phyloP scores from a whole-genome alignment of 805 yeast species.

The Nakazawaea peltata region DNA sequence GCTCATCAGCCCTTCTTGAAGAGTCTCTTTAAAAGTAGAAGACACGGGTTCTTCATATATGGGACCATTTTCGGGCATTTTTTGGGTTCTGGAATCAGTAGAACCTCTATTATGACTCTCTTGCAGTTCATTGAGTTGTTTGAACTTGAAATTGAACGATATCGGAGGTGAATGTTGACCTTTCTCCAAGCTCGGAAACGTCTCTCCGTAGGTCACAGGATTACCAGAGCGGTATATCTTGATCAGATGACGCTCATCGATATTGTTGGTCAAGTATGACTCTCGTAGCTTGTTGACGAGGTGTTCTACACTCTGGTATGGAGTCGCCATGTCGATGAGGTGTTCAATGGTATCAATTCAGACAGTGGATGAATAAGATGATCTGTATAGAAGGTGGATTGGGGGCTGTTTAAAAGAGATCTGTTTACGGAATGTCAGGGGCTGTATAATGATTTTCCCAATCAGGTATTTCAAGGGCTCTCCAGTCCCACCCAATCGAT shows the following conservation, averaged over 20 bases:
- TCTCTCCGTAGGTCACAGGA: neutral
- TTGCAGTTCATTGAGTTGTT: slow-evolving; percentile 2
- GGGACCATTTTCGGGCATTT: too few species aligned
- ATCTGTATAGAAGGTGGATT: too few species aligned
- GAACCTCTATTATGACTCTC: neutral
- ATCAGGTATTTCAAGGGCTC: too few species aligned
- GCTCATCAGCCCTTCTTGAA: neutral
- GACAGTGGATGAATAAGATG: too few species aligned
- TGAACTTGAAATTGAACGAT: slow-evolving; percentile 10
- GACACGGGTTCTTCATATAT: neutral
- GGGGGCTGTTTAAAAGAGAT: too few species aligned
- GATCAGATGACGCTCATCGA: slow-evolving; percentile 5
- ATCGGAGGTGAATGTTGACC: slow-evolving; percentile 8
- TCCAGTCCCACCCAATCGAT: too few species aligned
- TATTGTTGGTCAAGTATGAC: slow-evolving; percentile 1
- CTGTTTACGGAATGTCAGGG: too few species aligned
- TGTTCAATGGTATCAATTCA: too few species aligned
- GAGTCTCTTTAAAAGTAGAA: slow-evolving; percentile 3
- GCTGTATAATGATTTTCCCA: too few species aligned
- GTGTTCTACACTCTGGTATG: slow-evolving; percentile 4
- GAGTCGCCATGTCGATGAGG: slow-evolving; percentile 10
- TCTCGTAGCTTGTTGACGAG: slow-evolving; percentile 6
- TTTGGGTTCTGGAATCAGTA: too few species aligned
- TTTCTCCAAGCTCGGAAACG: neutral
- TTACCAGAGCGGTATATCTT: neutral